Percentiles rank a stretch among this genome's conserved stretches.
These are phyloP conservation scores for Viridothelium virens DNA, from an alignment of 495 filamentous ascomycete genomes.

Conservation along the genomic window DNA sequence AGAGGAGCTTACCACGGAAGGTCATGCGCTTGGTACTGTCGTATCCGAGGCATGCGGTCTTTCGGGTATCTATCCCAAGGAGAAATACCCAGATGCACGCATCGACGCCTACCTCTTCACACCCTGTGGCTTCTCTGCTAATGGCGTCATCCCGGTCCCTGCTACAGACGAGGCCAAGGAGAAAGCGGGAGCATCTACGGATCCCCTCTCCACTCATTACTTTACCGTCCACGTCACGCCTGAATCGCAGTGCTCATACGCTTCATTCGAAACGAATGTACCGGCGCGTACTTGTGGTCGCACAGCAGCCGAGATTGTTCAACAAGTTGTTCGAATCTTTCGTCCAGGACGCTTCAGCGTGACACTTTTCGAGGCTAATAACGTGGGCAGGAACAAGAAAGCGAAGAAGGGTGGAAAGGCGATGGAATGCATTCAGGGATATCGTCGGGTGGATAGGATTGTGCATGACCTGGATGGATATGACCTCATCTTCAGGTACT, in stretches of 20 bases:
- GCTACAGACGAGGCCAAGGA: conserved; percentile 28
- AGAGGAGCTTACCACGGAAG: conserved; percentile 79
- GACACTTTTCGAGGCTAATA: conserved; percentile 90
- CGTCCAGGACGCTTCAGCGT: conserved; percentile 93
- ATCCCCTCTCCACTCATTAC: conserved; percentile 58
- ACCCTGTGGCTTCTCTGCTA: conserved; percentile 96
- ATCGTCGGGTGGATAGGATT: conserved; percentile 85
- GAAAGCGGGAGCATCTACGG: neutral
- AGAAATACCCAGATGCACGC: conserved; percentile 82
- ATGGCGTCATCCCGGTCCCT: conserved; percentile 86
- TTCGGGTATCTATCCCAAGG: conserved; percentile 77
- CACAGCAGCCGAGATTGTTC: conserved; percentile 78
- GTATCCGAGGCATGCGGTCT: conserved; percentile 89
- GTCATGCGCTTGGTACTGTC: conserved; percentile 85
- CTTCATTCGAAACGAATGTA: conserved; percentile 98
- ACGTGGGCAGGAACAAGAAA: conserved; percentile 38
- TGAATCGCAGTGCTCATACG: conserved; percentile 96
- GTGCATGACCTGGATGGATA: conserved; percentile 98
- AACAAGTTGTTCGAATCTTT: conserved; percentile 94
- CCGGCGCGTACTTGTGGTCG: conserved; percentile 68
- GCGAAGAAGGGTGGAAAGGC: conserved; percentile 49
- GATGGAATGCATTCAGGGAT: conserved; percentile 80
- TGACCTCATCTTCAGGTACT: conserved; percentile 93
- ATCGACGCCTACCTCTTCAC: conserved; percentile 96
- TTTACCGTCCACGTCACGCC: conserved; percentile 99